Percentiles rank a stretch among this genome's conserved stretches.
Conservation (phyloP, 2,329 filamentous ascomycete genomes). For the Tympanopsis confertula region DNA sequence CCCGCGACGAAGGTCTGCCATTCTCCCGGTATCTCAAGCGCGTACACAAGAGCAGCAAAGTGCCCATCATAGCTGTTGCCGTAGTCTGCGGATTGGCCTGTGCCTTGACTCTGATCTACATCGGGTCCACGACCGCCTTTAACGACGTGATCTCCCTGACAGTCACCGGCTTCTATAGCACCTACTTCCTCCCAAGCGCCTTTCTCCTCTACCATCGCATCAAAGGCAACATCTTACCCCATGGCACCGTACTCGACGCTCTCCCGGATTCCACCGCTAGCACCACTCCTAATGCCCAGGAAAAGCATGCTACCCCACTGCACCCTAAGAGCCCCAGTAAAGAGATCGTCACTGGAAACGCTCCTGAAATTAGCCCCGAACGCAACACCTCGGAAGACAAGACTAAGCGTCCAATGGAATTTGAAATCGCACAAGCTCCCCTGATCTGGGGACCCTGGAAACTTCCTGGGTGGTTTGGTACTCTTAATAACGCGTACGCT, state of each 20-base stretch:
- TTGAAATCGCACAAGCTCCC: conserved; percentile 3
- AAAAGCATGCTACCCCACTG: conserved; percentile 9
- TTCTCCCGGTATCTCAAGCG: conserved; percentile 6
- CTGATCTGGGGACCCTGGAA: conserved; percentile 44
- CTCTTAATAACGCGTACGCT: conserved; percentile 39
- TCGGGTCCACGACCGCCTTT: conserved; percentile 21
- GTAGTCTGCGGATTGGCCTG: conserved; percentile 8
- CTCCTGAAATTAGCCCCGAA: conserved; percentile 8
- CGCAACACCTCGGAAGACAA: conserved; percentile 6
- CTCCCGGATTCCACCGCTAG: conserved; percentile 5
- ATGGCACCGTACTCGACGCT: conserved; percentile 5
- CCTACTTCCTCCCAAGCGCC: conserved; percentile 24
- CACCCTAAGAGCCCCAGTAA: too few relatives aligned
- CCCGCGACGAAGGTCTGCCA: conserved; percentile 10
- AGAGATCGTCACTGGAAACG: too few relatives aligned
- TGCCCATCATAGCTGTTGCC: conserved; percentile 10
- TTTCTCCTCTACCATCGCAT: conserved; percentile 27
- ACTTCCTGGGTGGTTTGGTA: conserved; percentile 35
- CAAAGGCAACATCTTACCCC: conserved; percentile 11
- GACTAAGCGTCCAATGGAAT: conserved; percentile 6
- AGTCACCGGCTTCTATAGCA: conserved; percentile 27
- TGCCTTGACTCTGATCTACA: conserved; percentile 12
- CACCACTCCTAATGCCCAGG: conserved; percentile 3
- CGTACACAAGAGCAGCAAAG: conserved; percentile 4
- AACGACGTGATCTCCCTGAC: conserved; percentile 29